Base-by-base conservation (phyloP, 2,329 filamentous ascomycete species). In the Phialophora chinensis region DNA sequence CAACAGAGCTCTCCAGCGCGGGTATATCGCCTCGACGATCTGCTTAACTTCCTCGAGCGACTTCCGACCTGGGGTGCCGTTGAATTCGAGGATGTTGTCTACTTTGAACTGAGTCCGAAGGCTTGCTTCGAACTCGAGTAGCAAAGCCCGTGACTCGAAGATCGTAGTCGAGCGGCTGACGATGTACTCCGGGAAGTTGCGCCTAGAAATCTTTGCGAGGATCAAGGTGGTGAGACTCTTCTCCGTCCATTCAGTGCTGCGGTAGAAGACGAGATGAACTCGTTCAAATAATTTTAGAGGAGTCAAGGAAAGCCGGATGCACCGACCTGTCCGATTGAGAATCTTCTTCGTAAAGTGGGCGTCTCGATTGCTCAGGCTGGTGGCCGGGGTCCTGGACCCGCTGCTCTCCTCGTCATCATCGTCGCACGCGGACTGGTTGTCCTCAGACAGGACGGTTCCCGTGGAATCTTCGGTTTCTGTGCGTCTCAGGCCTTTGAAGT, bases 171-270 rank as follows among this genome's bases (percentile, higher is more conserved):
- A 96, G 38, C 95, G 88, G 66, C 91, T 96, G 4, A 98, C 93
- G 25, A 98, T 86, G 74, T 97, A 99, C 2, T 90, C 83, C 0
- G 94, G 93, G 71, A 97, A 99, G 75, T 93, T 95, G 42, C 92
- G 86, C 52, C 88, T 86, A 1, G 93, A 91, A 65, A 96, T 96
- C 70, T 94, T 93, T 7, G 95, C 92, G 4, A 99, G 84, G 53
- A 99, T 97, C 62, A 98, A 94, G 0, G 93, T 94, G 1, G 92
- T 98, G 14, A 99, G 82, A 1, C 94, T 97, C 77, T 97, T 98
- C 73, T 98, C 94, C 0, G 93, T 96, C 95, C 95, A 99, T 76
- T 97, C 91, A 0, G 92, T 96, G 10, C 93, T 97, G 66, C 94
- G 86, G 77, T 98, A 98, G 77, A 97, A 99, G 31, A 99, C 93